phyloP scores from a whole-genome alignment of 768 basidiomycete species.

The Clitopilus passeckerianus region DNA sequence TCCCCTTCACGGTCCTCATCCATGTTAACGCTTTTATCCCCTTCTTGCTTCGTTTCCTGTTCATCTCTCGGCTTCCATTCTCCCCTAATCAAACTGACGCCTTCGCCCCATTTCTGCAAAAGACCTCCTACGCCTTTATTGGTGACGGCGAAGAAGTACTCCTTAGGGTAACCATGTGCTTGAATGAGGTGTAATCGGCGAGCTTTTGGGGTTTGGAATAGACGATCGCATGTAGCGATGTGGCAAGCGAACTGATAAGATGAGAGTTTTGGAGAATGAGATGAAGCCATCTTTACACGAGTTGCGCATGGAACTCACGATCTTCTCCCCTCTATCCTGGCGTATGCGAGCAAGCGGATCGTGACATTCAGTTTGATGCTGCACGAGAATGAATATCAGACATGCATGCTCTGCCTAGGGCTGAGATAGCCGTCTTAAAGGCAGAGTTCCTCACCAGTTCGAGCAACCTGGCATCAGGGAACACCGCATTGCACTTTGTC shows the following conservation, averaged over 20 bases:
- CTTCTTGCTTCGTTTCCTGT: constrained; percentile 16
- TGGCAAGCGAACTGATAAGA: constrained; percentile 72
- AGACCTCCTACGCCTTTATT: constrained; percentile 87
- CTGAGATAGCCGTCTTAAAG: constrained; percentile 1
- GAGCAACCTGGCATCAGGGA: constrained; percentile 76
- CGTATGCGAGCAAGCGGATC: constrained; percentile 77
- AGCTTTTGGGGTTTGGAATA: constrained; percentile 69
- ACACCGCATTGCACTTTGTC: constrained; percentile 69
- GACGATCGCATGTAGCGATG: constrained; percentile 48
- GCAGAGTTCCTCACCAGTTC: constrained; percentile 59
- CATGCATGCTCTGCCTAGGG: background rate
- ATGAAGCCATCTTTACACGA: too few relatives aligned
- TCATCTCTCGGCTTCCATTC: constrained; percentile 54
- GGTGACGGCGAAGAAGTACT: constrained; percentile 89
- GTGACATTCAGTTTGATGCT: constrained; percentile 87
- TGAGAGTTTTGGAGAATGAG: constrained; percentile 1
- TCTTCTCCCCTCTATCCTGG: constrained; percentile 81
- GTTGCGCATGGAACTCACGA: constrained; percentile 41
- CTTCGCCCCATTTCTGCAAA: constrained; percentile 77
- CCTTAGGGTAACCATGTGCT: constrained; percentile 78
- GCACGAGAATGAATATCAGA: constrained; percentile 1
- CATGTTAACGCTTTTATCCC: constrained; percentile 22
- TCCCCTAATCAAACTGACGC: constrained; percentile 72
- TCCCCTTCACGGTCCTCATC: constrained; percentile 16
- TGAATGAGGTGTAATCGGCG: constrained; percentile 80